Evolutionary conservation across 257 asterid species (phyloP).

Genomic region (Solanum dulcamara): DNA sequence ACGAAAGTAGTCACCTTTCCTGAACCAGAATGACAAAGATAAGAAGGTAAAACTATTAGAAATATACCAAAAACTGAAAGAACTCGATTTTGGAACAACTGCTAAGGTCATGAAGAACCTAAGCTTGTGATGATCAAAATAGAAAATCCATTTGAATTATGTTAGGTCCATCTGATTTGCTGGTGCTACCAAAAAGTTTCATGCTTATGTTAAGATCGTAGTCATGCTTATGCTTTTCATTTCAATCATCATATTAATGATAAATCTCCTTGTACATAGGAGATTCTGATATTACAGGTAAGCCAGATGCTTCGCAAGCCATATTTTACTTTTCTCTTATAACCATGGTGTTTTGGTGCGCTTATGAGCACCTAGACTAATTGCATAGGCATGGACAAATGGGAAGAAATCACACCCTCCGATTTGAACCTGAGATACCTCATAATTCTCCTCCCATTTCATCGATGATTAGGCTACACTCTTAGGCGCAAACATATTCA

Average conservation of each 20-base stretch:
- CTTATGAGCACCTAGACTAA: too few species aligned
- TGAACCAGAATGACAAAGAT: slow-evolving; percentile 10
- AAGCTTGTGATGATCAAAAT: neutral
- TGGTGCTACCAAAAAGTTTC: neutral
- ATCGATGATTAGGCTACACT: neutral
- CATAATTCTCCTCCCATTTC: neutral
- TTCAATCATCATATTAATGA: neutral
- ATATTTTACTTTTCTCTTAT: too few species aligned
- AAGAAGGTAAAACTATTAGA: neutral
- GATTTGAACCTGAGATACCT: neutral
- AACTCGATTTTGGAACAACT: neutral
- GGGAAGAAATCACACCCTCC: neutral
- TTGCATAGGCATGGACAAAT: too few species aligned
- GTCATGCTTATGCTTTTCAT: neutral
- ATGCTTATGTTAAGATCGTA: neutral
- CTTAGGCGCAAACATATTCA: neutral
- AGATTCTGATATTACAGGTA: neutral
- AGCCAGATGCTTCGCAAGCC: neutral
- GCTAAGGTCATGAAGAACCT: too few species aligned
- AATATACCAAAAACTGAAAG: neutral
- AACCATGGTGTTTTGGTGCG: too few species aligned
- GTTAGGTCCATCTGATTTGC: neutral
- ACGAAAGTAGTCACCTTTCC: slow-evolving; percentile 88
- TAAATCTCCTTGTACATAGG: neutral
- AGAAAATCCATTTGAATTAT: neutral